A percentile compares a stretch with the other conserved stretches of the same genome.
Conservation (phyloP, 2,329 filamentous ascomycete species). For the Fusarium buxicola region DNA sequence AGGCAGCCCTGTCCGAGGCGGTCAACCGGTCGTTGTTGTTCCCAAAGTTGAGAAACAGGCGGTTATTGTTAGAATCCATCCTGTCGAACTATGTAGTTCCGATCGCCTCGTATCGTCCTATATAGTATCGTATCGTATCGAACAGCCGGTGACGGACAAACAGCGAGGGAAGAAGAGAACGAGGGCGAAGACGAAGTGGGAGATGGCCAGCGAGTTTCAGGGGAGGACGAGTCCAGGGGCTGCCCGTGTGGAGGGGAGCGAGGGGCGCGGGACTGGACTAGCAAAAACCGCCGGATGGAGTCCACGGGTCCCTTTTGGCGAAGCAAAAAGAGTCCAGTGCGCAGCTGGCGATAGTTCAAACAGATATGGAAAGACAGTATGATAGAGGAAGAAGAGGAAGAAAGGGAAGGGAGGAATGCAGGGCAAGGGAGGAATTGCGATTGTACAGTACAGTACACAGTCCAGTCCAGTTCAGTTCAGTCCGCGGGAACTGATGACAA, state of each 20-base stretch:
- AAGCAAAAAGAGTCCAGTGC: conserved; percentile 24
- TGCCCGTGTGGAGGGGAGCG: conserved; percentile 32
- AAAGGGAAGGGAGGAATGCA: neutral
- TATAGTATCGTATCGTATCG: conserved; percentile 31
- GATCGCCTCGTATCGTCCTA: conserved; percentile 35
- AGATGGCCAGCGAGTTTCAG: conserved; percentile 45
- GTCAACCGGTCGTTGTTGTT: conserved; percentile 74
- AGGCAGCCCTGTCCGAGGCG: conserved; percentile 73
- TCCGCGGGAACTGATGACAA: conserved; percentile 8
- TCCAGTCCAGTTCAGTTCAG: neutral
- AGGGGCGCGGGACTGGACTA: conserved; percentile 35
- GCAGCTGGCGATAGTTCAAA: conserved; percentile 7
- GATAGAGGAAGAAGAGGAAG: neutral
- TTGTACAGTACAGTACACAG: neutral
- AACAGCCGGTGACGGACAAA: conserved; percentile 27
- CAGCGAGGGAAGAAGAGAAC: conserved; percentile 22
- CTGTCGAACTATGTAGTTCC: conserved; percentile 40
- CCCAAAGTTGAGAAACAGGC: conserved; percentile 74
- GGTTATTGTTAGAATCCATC: conserved; percentile 70
- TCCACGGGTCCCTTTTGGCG: conserved; percentile 32
- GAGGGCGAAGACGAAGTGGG: conserved; percentile 37
- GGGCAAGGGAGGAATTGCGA: neutral
- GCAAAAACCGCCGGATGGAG: conserved; percentile 21
- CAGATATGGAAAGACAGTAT: conserved; percentile 1
- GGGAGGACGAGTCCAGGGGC: conserved; percentile 44